These are phyloP conservation scores for Aspergillus calidoustus DNA, from an alignment of 2,329 filamentous ascomycete genomes.

Conservation along the genomic window DNA sequence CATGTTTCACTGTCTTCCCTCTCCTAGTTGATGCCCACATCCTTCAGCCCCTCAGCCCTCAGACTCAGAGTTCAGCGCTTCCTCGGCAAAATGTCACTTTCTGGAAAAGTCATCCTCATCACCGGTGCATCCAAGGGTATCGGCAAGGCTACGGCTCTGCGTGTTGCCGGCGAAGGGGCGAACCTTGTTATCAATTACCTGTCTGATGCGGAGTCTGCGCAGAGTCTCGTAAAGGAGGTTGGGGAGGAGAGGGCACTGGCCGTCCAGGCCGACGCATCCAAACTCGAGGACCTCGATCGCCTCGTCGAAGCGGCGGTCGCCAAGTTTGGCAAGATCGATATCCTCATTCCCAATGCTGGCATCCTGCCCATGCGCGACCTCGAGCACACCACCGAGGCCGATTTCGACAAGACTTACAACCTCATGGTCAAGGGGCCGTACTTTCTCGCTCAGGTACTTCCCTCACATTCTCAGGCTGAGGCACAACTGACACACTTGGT, in stretches of 20 bases:
- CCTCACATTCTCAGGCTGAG: background rate
- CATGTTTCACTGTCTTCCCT: background rate
- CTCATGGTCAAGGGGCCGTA: constrained; percentile 64
- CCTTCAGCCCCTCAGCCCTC: background rate
- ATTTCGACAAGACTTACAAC: constrained; percentile 56
- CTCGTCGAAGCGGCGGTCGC: constrained; percentile 56
- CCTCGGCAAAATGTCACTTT: constrained; percentile 26
- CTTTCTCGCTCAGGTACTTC: constrained; percentile 49
- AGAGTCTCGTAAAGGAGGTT: constrained; percentile 56
- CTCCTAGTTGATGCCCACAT: background rate
- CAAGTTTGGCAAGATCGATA: constrained; percentile 62
- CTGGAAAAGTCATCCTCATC: constrained; percentile 43
- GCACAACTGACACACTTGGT: background rate
- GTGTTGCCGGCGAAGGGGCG: constrained; percentile 47
- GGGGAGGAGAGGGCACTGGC: constrained; percentile 54
- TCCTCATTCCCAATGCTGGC: constrained; percentile 62
- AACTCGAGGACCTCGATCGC: constrained; percentile 50
- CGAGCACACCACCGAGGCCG: constrained; percentile 53
- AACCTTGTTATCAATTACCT: constrained; percentile 60
- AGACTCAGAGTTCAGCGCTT: background rate
- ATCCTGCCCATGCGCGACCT: constrained; percentile 57
- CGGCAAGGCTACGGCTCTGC: constrained; percentile 44
- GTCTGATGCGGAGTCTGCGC: constrained; percentile 59
- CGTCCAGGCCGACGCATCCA: constrained; percentile 61
- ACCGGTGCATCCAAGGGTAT: constrained; percentile 50